These are phyloP conservation scores for Kodamaea ohmeri DNA, from an alignment of 1,139 yeast species.

Conservation along the genomic window DNA sequence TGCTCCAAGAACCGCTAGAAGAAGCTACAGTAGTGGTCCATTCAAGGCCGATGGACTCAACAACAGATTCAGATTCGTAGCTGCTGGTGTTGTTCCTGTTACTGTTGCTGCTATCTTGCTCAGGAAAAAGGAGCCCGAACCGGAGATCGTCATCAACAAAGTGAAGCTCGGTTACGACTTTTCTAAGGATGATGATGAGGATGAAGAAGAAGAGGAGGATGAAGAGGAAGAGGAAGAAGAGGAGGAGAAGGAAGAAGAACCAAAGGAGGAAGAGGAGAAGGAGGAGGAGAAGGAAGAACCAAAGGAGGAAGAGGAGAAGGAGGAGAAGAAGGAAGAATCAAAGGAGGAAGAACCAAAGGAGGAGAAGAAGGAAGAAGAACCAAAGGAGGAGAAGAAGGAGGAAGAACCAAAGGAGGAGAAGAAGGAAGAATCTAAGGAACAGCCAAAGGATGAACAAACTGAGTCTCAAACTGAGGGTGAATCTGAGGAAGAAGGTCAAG, in stretches of 20 bases:
- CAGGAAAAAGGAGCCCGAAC: slow-evolving; percentile 11
- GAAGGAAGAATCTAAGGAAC: slow-evolving; percentile 11
- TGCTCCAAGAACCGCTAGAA: slow-evolving; percentile 15
- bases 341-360: slow-evolving; percentile 12
- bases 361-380: slow-evolving; percentile 21
- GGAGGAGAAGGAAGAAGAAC: slow-evolving; percentile 11
- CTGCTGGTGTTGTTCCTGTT: slow-evolving; percentile 17
- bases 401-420: slow-evolving; percentile 9
- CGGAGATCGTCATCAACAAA: slow-evolving; percentile 12
- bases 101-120: slow-evolving; percentile 13
- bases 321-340: slow-evolving; percentile 7
- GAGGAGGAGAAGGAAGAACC: slow-evolving; percentile 10
- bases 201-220: slow-evolving; percentile 14
- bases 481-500: slow-evolving; percentile 25
- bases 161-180: slow-evolving; percentile 11
- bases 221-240: slow-evolving; percentile 14
- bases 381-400: slow-evolving; percentile 17
- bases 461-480: slow-evolving; percentile 10
- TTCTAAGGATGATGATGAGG: slow-evolving; percentile 12
- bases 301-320: slow-evolving; percentile 6
- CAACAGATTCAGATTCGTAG: slow-evolving; percentile 13
- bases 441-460: slow-evolving; percentile 13
- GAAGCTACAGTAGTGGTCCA: slow-evolving; percentile 14
- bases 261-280: slow-evolving; percentile 11
- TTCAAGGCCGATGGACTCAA: slow-evolving; percentile 9